phyloP scores from a whole-genome alignment of 2,329 filamentous ascomycete species.

The Nemania sp. region DNA sequence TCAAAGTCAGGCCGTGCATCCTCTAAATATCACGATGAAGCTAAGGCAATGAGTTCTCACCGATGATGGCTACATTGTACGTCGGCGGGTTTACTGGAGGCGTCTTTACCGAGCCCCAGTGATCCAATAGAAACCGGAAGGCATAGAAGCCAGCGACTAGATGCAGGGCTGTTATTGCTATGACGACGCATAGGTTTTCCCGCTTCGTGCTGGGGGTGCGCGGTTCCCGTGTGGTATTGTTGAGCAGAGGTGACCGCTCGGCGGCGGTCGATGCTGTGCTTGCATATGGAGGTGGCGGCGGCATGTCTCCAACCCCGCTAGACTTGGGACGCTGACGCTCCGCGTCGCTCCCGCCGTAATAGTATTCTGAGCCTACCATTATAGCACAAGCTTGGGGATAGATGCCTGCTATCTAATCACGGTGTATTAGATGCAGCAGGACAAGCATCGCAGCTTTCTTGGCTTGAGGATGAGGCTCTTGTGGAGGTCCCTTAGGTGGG shows the following conservation, averaged over 20 bases:
- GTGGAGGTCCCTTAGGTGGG: background rate
- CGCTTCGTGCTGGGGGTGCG: background rate
- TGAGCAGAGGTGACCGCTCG: background rate
- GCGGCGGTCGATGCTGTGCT: background rate
- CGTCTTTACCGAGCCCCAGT: background rate
- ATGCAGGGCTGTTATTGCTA: background rate
- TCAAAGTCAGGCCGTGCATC: constrained; percentile 10
- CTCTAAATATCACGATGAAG: background rate
- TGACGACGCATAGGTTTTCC: background rate
- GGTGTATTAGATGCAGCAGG: background rate
- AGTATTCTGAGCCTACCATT: background rate
- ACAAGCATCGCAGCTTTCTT: background rate
- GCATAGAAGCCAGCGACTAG: background rate
- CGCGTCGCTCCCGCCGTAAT: background rate
- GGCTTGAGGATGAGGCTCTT: background rate
- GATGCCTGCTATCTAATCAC: background rate
- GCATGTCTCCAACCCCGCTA: background rate
- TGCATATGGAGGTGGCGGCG: background rate
- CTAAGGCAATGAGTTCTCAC: constrained; percentile 30
- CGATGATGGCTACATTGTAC: constrained; percentile 44
- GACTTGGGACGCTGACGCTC: background rate
- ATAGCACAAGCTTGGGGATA: background rate
- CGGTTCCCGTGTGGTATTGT: background rate
- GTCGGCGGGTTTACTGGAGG: constrained; percentile 19
- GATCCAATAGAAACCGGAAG: background rate